phyloP scores from a whole-genome alignment of 331 rosid species.

The Malus hybrid region DNA sequence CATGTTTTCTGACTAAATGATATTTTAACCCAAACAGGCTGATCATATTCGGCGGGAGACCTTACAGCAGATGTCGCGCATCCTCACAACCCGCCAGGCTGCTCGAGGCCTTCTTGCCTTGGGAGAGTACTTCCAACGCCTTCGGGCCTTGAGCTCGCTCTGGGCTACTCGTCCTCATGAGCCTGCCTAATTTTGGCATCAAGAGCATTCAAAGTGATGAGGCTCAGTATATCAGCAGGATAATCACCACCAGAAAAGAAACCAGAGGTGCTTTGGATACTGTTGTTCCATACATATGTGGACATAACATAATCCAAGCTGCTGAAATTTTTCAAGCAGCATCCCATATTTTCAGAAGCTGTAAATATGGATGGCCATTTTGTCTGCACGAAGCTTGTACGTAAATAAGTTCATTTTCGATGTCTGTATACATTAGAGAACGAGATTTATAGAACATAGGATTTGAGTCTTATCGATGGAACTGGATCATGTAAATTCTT shows the following conservation, averaged over 20 bases:
- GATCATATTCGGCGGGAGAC: conserved; percentile 81
- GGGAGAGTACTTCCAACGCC: conserved; percentile 78
- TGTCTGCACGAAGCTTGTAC: conserved; percentile 19
- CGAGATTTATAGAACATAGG: too few relatives aligned
- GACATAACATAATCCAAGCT: conserved; percentile 19
- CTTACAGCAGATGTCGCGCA: conserved; percentile 60
- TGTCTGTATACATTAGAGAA: conserved; percentile 19
- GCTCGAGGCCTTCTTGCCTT: conserved; percentile 63
- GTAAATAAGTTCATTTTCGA: conserved; percentile 23
- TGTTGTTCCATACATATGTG: conserved; percentile 16
- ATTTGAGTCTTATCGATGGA: neutral
- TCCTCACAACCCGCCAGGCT: conserved; percentile 59
- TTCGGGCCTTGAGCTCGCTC: conserved; percentile 75
- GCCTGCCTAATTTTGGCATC: conserved; percentile 39
- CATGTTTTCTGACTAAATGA: neutral
- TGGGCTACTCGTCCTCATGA: conserved; percentile 54
- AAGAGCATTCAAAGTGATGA: conserved; percentile 1
- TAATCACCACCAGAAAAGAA: conserved; percentile 1
- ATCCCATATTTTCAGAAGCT: conserved; percentile 36
- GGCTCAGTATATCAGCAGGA: conserved; percentile 21
- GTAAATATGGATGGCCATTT: conserved; percentile 48
- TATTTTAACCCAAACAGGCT: conserved; percentile 45
- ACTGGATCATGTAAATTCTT: conserved; percentile 2
- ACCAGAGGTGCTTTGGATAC: conserved; percentile 14
- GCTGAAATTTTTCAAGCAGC: conserved; percentile 46